Evolutionary conservation across 805 yeast genomes (phyloP).

Genomic region (Clavispora asparagi): DNA sequence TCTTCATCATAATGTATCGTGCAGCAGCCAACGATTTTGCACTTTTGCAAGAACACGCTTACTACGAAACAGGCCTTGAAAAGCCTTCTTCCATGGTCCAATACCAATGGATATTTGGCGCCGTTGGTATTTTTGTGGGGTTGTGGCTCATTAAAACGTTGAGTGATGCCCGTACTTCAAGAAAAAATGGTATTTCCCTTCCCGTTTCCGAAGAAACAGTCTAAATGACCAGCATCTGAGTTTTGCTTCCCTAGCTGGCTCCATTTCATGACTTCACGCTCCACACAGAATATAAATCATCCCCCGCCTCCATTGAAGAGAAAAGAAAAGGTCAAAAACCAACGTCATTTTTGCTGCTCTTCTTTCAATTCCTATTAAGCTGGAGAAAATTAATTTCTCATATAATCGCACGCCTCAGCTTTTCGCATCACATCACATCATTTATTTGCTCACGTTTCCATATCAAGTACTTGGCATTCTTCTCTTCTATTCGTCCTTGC

Average conservation of each 20-base stretch:
- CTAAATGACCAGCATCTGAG: neutral
- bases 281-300: neutral
- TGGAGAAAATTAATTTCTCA: neutral
- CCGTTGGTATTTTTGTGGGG: neutral
- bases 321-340: neutral
- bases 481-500: neutral
- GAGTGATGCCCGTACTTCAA: neutral
- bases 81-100: neutral
- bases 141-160: neutral
- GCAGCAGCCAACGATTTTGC: neutral
- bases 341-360: neutral
- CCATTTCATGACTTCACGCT: neutral
- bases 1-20: neutral
- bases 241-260: neutral
- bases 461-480: neutral
- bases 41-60: slow-evolving; percentile 13
- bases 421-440: neutral
- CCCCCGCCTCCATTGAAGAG: neutral
- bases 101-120: neutral
- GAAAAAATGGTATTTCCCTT: neutral
- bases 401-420: neutral
- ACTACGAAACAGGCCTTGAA: slow-evolving; percentile 2
- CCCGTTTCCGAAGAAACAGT: neutral
- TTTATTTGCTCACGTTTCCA: neutral
- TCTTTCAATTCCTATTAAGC: neutral